Conservation (phyloP, 345 rosid genomes). For the rapeseed (Brassica napus) region Da-Ae NC_063436.1:24051001-24051500, state of each 20-base stretch:
- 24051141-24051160: conserved; percentile 89
- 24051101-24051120: conserved; percentile 55
- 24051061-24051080: conserved; percentile 57
- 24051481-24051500: no score
- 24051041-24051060: conserved; percentile 27
- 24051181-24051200: conserved; percentile 66
- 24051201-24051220: conserved; percentile 54
- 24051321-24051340: neutral
- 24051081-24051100: conserved; percentile 66
- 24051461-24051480: no score
- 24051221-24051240: conserved; percentile 77
- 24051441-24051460: no score
- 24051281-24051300: conserved; percentile 34
- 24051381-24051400: no score
- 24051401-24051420: no score
- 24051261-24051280: conserved; percentile 35
- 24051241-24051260: conserved; percentile 38
- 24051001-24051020: neutral
- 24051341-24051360: no score
- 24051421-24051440: no score
- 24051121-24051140: conserved; percentile 74
- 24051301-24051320: conserved; percentile 34
- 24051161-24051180: conserved; percentile 69
- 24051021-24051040: no score
- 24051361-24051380: no score